Conservation (phyloP, 2,329 filamentous ascomycete genomes). For the Clonostachys rosea region DNA sequence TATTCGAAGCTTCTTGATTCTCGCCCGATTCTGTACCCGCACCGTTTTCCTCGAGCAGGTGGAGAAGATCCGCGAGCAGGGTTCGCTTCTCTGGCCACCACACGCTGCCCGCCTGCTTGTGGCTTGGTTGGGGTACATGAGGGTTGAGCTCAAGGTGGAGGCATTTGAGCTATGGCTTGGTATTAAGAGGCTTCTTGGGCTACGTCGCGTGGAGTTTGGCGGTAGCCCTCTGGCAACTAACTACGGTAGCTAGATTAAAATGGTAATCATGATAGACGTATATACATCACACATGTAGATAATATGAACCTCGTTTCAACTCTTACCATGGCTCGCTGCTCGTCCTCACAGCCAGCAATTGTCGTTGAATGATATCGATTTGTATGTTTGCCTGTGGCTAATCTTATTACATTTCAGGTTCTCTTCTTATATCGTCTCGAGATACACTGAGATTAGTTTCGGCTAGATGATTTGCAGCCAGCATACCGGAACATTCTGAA, state of each 20-base stretch:
- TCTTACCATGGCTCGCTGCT: too few relatives aligned
- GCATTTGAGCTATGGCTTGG: conserved; percentile 58
- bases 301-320: too few relatives aligned
- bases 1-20: conserved; percentile 61
- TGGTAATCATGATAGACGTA: conserved; percentile 1
- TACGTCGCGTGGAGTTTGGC: conserved; percentile 18
- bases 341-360: too few relatives aligned
- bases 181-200: conserved; percentile 41
- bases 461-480: too few relatives aligned
- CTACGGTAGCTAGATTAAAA: neutral
- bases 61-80: conserved; percentile 46
- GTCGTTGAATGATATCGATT: too few relatives aligned
- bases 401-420: too few relatives aligned
- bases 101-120: conserved; percentile 49
- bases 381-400: too few relatives aligned
- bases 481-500: too few relatives aligned
- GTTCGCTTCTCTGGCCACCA: conserved; percentile 53
- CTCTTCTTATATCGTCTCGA: too few relatives aligned
- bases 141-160: conserved; percentile 59
- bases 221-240: conserved; percentile 8
- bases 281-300: neutral
- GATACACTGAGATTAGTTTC: too few relatives aligned
- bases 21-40: conserved; percentile 63
- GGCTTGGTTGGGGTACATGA: conserved; percentile 53
- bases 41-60: conserved; percentile 63